phyloP scores from a whole-genome alignment of 2,329 filamentous ascomycete genomes.

The Aspergillus floridensis region DNA sequence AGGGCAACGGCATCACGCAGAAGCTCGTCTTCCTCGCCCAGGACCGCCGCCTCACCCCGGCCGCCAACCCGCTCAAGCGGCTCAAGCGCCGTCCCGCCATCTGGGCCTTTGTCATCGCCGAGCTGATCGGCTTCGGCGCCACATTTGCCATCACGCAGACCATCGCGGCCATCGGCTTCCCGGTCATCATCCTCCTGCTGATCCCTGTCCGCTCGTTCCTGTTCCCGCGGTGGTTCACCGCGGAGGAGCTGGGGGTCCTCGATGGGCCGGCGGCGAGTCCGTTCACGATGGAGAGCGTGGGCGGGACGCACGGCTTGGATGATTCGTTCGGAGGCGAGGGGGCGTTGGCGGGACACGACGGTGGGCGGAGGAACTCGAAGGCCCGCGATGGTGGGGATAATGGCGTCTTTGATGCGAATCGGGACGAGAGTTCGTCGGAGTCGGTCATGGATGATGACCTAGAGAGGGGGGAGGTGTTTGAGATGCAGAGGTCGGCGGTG shows the following conservation, averaged over 20 bases:
- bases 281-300: constrained; percentile 74
- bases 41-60: constrained; percentile 61
- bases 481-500: constrained; percentile 29
- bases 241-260: constrained; percentile 60
- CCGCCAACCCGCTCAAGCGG: constrained; percentile 58
- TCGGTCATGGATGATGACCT: constrained; percentile 38
- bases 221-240: constrained; percentile 60
- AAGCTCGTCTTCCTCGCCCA: constrained; percentile 69
- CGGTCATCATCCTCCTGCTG: constrained; percentile 67
- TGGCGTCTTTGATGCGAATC: constrained; percentile 17
- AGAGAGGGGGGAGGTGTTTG: constrained; percentile 43
- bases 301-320: constrained; percentile 57
- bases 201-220: constrained; percentile 65
- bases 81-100: constrained; percentile 63
- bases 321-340: constrained; percentile 8
- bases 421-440: constrained; percentile 23
- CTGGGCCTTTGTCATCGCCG: constrained; percentile 68
- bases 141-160: constrained; percentile 84
- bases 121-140: constrained; percentile 69
- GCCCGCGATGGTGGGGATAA: constrained; percentile 10
- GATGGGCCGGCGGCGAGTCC: constrained; percentile 73
- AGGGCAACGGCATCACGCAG: constrained; percentile 71
- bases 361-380: constrained; percentile 1
- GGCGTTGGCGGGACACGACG: constrained; percentile 6
- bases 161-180: constrained; percentile 77